Conservation (phyloP, 129 eudicot species). For the Logfia minima region DNA sequence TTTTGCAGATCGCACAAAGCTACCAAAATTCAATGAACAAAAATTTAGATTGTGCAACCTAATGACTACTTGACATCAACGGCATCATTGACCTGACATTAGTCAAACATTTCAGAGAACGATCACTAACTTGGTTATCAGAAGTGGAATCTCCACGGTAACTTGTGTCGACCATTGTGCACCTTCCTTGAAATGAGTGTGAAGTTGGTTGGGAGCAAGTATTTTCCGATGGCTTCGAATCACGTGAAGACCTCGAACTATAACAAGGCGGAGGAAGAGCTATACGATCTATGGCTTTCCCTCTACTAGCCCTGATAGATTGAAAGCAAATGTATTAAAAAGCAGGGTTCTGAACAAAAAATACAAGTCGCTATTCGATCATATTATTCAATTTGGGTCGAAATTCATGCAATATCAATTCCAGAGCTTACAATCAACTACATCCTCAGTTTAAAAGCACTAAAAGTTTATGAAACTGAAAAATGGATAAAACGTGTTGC, state of each 20-base stretch:
- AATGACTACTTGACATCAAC: background rate
- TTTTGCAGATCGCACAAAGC: constrained; percentile 84
- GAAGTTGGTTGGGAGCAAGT: constrained; percentile 46
- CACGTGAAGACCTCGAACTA: constrained; percentile 46
- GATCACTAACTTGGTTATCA: constrained; percentile 54
- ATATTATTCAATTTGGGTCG: background rate
- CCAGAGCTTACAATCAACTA: background rate
- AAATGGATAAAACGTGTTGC: background rate
- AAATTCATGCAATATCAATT: background rate
- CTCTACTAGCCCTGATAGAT: constrained; percentile 52
- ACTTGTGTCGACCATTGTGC: constrained; percentile 23
- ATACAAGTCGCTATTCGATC: background rate
- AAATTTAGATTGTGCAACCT: background rate
- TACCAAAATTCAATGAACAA: constrained; percentile 24
- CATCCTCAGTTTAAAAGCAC: background rate
- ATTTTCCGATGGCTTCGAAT: constrained; percentile 50
- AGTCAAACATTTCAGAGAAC: background rate
- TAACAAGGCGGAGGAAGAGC: constrained; percentile 81
- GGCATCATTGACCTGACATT: background rate
- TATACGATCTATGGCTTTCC: constrained; percentile 62
- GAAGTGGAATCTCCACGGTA: constrained; percentile 41
- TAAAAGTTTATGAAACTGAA: background rate
- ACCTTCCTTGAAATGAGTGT: constrained; percentile 38
- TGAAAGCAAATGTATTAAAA: background rate
- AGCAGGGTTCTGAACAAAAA: background rate